Percentiles rank a stretch among this genome's conserved stretches.
These are phyloP conservation scores for Claviceps africana DNA, from an alignment of 2,329 filamentous ascomycete species.

Conservation along the genomic window DNA sequence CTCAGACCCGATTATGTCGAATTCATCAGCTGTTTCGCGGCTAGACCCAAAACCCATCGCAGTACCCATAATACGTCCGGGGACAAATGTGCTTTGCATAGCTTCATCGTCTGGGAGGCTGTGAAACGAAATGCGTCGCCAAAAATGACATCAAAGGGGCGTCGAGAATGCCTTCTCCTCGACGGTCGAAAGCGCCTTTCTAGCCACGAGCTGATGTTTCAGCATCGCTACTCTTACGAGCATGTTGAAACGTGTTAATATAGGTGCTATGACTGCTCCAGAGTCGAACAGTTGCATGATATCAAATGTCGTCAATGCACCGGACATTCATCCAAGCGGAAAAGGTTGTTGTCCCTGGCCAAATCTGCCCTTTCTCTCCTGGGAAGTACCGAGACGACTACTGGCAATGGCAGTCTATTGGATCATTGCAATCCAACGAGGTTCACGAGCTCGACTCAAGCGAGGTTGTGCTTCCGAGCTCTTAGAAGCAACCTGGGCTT, in stretches of 20 bases:
- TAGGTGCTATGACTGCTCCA: constrained; percentile 40
- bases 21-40: background rate
- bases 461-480: no score
- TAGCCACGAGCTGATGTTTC: constrained; percentile 39
- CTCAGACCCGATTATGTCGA: background rate
- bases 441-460: constrained; percentile 40
- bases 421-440: constrained; percentile 33
- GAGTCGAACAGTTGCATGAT: constrained; percentile 38
- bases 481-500: constrained; percentile 12
- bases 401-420: constrained; percentile 15
- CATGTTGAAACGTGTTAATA: constrained; percentile 38
- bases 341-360: constrained; percentile 37
- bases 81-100: constrained; percentile 37
- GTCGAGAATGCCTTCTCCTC: constrained; percentile 36
- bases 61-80: no score
- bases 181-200: no score
- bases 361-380: constrained; percentile 39
- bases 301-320: constrained; percentile 33
- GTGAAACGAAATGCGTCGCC: constrained; percentile 36
- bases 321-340: constrained; percentile 36
- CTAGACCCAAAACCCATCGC: constrained; percentile 9
- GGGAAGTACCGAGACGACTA: constrained; percentile 29
- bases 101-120: constrained; percentile 43
- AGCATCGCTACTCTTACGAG: constrained; percentile 34
- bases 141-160: constrained; percentile 33